Evolutionary conservation across 2,329 filamentous ascomycete genomes (phyloP).

Genomic region (Ustilaginoidea virens): DNA sequence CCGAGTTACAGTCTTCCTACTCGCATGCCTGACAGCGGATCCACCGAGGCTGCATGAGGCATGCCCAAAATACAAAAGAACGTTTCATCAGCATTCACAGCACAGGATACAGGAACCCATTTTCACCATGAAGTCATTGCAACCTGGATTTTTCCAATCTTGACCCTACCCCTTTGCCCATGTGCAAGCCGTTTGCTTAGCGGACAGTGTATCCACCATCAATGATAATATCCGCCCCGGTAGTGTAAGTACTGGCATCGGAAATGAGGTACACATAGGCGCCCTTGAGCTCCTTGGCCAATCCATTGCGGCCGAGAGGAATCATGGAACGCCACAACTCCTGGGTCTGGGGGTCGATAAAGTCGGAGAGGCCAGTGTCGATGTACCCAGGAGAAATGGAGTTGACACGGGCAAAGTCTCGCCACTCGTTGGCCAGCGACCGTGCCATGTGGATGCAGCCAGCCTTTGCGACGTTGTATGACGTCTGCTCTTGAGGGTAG

Average conservation of each 20-base stretch:
- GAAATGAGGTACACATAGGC: constrained; percentile 66
- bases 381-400: constrained; percentile 54
- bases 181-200: constrained; percentile 15
- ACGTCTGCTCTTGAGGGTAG: constrained; percentile 51
- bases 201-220: constrained; percentile 52
- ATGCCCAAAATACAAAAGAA: too few species aligned
- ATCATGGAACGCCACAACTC: constrained; percentile 61
- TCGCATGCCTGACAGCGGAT: too few species aligned
- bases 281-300: constrained; percentile 56
- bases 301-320: constrained; percentile 54
- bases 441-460: constrained; percentile 32
- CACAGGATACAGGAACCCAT: too few species aligned
- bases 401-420: constrained; percentile 51
- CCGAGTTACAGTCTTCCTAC: too few species aligned
- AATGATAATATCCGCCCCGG: constrained; percentile 53
- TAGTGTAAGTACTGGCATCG: constrained; percentile 63
- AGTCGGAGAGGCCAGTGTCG: constrained; percentile 50
- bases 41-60: too few species aligned
- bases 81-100: too few species aligned
- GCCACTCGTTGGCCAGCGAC: constrained; percentile 48
- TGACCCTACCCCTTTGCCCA: too few species aligned
- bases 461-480: constrained; percentile 51
- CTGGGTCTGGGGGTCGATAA: constrained; percentile 51
- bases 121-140: too few species aligned
- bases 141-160: too few species aligned